Evolutionary conservation across 345 rosid genomes (phyloP), one percentile per base, ranked within the genome.

Genomic region (Salix viminalis): DNA sequence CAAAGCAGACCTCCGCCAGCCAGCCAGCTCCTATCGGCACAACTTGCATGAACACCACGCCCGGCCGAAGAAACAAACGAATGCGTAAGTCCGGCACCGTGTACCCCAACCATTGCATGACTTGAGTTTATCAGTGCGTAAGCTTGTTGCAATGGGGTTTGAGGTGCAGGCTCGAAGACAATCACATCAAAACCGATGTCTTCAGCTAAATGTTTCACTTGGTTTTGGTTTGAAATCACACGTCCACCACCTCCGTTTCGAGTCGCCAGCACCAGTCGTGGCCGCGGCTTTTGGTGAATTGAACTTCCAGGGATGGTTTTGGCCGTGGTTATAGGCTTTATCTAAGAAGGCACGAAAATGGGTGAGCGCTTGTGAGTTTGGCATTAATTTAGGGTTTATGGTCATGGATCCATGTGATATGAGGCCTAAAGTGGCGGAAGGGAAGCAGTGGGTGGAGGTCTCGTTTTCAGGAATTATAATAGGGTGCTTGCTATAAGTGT

Each of bases 71-170:
- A 75, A 90, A 90, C 76, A 89, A 89, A 69, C 2, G 79, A 74
- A 11, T 89, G 92, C 0, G 93, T 88, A 5, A 88, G 85, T 2
- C 88, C 94, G 3, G 91, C 91, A 8, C 94, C 91, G 12, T 90
- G 94, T 41, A 91, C 88, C 42, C 92, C 91, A 0, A 90, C 62
- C 86, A 89, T 84, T 6, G 71, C 88, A 10, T 89, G 90, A 62
- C 90, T 87, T 2, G 91, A 85, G 71, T 86, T 87, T 23, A 90
- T 41, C 3, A 85, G 67, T 3, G 68, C 77, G 79, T 85, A 89
- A 0, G 88, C 83, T 66, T 85, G 56, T 1, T 37, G 75, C 70
- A 91, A 68, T 0, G 77, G 71, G 2, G 85, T 84, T 1, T 2
- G 75, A 4, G 61, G 9, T 0, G 52, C 79, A 10, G 91, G 89